A percentile compares a stretch with the other conserved stretches of the same genome.
phyloP scores from a whole-genome alignment of 495 filamentous ascomycete species.

The Hypoxylon intermedium region DNA sequence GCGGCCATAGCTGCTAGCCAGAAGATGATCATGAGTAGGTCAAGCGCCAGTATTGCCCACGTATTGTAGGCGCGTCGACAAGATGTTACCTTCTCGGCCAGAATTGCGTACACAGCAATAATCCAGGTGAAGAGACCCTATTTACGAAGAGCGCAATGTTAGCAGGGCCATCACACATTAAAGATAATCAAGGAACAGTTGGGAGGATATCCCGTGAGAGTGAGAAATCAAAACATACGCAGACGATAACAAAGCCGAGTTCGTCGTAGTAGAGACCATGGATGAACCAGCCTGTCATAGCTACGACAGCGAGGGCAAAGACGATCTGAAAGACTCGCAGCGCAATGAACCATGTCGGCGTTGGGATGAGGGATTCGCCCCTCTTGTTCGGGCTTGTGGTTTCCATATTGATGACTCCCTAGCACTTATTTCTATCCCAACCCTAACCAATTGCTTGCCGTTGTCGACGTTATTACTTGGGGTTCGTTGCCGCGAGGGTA shows the following conservation, averaged over 20 bases:
- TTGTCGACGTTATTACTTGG: no score
- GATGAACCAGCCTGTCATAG: slow-evolving; percentile 50
- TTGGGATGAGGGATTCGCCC: slow-evolving; percentile 40
- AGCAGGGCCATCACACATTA: not conserved
- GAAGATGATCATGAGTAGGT: slow-evolving; percentile 54
- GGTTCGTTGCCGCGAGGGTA: no score
- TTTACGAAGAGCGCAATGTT: slow-evolving; percentile 4
- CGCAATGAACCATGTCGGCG: slow-evolving; percentile 50
- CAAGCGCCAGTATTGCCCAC: slow-evolving; percentile 54
- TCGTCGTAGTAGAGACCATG: slow-evolving; percentile 48
- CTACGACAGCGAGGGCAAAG: slow-evolving; percentile 47
- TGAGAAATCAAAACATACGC: slow-evolving; percentile 42
- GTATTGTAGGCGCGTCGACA: slow-evolving; percentile 52
- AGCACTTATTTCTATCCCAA: not conserved
- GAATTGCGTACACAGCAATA: slow-evolving; percentile 48
- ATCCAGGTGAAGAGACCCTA: slow-evolving; percentile 57
- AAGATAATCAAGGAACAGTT: not conserved
- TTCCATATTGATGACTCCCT: slow-evolving; percentile 10
- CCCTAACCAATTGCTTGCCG: not conserved
- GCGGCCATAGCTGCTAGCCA: slow-evolving; percentile 57
- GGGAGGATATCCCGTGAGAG: not conserved
- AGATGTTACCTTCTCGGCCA: slow-evolving; percentile 48
- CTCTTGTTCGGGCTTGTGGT: slow-evolving; percentile 30
- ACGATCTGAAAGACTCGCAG: slow-evolving; percentile 51
- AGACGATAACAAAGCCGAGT: slow-evolving; percentile 50